Percentiles rank a stretch among this genome's conserved stretches.
phyloP scores from a whole-genome alignment of 2,329 filamentous ascomycete genomes.

The Pyrenochaeta sp. region DNA sequence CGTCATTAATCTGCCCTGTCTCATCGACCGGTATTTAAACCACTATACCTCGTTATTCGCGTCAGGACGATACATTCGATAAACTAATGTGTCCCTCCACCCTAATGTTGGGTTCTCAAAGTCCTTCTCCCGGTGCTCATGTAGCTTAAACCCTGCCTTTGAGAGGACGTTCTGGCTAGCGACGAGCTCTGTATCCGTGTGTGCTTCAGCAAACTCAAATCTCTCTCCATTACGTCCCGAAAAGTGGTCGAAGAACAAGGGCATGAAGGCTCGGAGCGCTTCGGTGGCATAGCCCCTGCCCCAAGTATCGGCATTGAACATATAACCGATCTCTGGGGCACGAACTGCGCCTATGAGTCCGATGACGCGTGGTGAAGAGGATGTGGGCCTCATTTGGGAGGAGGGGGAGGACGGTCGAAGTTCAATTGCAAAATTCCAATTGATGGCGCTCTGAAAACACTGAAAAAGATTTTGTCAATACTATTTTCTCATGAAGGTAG shows the following conservation, averaged over 20 bases:
- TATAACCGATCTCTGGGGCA: conserved; percentile 54
- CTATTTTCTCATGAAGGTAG: neutral
- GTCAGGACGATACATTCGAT: conserved; percentile 36
- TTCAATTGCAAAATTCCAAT: conserved; percentile 67
- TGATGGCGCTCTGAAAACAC: conserved; percentile 45
- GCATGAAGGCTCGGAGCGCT: conserved; percentile 53
- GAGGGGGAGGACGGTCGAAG: conserved; percentile 38
- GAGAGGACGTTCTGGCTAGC: conserved; percentile 65
- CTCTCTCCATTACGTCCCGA: conserved; percentile 3
- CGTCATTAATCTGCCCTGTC: no score
- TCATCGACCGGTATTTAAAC: no score
- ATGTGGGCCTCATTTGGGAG: no score
- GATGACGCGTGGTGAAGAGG: conserved; percentile 42
- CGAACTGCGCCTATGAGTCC: conserved; percentile 54
- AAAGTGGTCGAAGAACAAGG: conserved; percentile 51
- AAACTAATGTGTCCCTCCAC: conserved; percentile 48
- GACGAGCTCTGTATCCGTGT: conserved; percentile 60
- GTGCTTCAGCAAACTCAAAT: conserved; percentile 49
- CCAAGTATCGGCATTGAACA: conserved; percentile 51
- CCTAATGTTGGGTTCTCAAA: conserved; percentile 49
- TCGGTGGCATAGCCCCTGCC: conserved; percentile 56
- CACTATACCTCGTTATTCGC: neutral
- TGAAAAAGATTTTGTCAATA: no score
- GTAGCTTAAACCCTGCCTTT: conserved; percentile 64
- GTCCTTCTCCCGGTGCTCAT: conserved; percentile 53